Evolutionary conservation across 108 stramenopile genomes (phyloP).

Genomic region (Chaetoceros muelleri): DNA sequence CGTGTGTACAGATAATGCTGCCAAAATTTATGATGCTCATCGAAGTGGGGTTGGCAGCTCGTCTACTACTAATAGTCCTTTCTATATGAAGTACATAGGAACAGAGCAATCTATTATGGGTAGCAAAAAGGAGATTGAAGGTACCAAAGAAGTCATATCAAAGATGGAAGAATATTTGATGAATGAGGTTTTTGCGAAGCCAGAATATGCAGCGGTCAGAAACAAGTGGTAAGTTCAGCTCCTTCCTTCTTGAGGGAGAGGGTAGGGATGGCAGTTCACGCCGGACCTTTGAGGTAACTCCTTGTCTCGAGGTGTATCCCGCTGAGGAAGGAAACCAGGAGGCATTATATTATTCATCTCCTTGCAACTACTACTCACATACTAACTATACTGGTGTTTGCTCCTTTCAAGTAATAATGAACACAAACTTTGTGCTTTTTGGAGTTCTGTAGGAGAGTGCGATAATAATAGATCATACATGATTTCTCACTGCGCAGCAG

Average conservation of each 20-base stretch:
- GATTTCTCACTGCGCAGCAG: background rate
- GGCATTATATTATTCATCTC: no score
- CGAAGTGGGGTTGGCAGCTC: no score
- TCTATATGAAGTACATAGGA: no score
- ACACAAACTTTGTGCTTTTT: background rate
- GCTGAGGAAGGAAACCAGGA: no score
- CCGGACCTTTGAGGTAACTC: no score
- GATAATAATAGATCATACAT: background rate
- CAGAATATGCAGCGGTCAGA: background rate
- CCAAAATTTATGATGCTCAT: no score
- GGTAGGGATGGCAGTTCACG: no score
- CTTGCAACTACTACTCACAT: no score
- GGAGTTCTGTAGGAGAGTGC: background rate
- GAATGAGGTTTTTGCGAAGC: background rate
- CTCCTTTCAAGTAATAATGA: background rate
- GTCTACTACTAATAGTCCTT: no score
- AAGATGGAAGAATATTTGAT: slow-evolving; percentile 3
- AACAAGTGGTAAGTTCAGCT: background rate
- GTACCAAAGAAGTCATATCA: background rate
- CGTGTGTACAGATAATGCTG: no score
- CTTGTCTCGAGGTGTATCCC: no score
- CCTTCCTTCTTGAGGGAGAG: background rate
- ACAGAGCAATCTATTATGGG: background rate
- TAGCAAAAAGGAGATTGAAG: background rate
- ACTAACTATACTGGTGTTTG: no score